Evolutionary conservation across 208 protist species (phyloP).

Genomic region (Phytomonas serpens): DNA sequence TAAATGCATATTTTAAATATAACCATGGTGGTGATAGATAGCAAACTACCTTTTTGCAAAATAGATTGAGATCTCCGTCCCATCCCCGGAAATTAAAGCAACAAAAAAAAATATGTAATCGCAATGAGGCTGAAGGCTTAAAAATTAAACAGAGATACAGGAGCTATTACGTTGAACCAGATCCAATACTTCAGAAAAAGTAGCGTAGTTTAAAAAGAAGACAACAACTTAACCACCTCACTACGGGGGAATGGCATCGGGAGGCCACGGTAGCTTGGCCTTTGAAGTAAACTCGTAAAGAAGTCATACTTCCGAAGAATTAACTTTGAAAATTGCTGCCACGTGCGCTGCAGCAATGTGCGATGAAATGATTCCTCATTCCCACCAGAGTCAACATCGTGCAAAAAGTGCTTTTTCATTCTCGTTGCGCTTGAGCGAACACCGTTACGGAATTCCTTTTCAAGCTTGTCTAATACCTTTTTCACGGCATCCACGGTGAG

Average conservation of each 20-base stretch:
- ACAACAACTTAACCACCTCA: conserved; percentile 37
- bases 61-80: background rate
- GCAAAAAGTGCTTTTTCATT: conserved; percentile 82
- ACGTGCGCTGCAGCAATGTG: conserved; percentile 72
- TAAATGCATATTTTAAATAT: background rate
- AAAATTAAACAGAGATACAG: background rate
- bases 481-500: conserved; percentile 58
- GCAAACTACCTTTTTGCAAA: background rate
- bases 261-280: conserved; percentile 49
- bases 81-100: conserved; percentile 3
- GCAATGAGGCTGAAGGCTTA: background rate
- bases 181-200: conserved; percentile 7
- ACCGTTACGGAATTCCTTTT: conserved; percentile 61
- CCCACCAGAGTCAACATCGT: conserved; percentile 39
- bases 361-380: conserved; percentile 70
- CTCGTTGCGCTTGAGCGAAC: conserved; percentile 46
- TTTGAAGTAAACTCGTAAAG: conserved; percentile 37
- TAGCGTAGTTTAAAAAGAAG: conserved; percentile 21
- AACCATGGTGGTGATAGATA: background rate
- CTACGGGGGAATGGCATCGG: conserved; percentile 22
- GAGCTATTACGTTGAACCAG: background rate
- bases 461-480: conserved; percentile 42
- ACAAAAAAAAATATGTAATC: conserved; percentile 4
- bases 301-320: conserved; percentile 74
- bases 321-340: conserved; percentile 66